A percentile compares a stretch with the other conserved stretches of the same genome.
Evolutionary conservation across 352 stramenopile genomes (phyloP).

Genomic region (Pelagophyceae sp.): DNA sequence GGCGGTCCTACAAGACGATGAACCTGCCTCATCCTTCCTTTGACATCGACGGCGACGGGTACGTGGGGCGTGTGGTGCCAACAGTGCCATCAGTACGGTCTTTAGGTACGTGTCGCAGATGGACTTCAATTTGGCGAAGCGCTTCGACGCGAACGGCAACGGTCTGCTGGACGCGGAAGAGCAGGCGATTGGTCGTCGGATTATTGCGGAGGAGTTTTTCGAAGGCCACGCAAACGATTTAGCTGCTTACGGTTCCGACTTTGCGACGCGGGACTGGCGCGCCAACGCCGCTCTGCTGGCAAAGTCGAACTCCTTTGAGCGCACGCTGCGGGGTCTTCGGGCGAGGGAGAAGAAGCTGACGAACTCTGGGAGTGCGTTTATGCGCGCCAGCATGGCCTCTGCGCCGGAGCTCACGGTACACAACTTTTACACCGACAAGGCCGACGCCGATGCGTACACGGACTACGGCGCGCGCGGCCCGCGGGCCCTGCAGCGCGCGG

Average conservation of each 20-base stretch:
- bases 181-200: slow-evolving; percentile 28
- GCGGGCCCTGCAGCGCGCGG: neutral
- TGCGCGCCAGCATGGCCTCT: slow-evolving; percentile 27
- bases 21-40: slow-evolving; percentile 35
- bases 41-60: slow-evolving; percentile 37
- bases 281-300: slow-evolving; percentile 29
- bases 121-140: slow-evolving; percentile 32
- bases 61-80: no score
- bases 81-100: no score
- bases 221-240: slow-evolving; percentile 29
- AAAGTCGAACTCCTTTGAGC: slow-evolving; percentile 28
- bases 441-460: slow-evolving; percentile 35
- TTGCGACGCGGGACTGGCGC: neutral
- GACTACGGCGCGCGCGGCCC: slow-evolving; percentile 27
- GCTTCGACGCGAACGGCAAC: slow-evolving; percentile 33
- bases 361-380: slow-evolving; percentile 15
- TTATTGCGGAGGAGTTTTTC: slow-evolving; percentile 34
- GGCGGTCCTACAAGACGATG: slow-evolving; percentile 16
- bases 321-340: slow-evolving; percentile 27
- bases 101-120: slow-evolving; percentile 31
- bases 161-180: slow-evolving; percentile 31
- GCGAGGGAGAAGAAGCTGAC: slow-evolving; percentile 31
- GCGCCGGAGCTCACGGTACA: slow-evolving; percentile 26
- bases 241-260: slow-evolving; percentile 27
- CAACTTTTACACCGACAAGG: slow-evolving; percentile 39